A percentile compares a stretch with the other conserved stretches of the same genome.
Evolutionary conservation across 2,329 filamentous ascomycete genomes (phyloP).

Genomic region (Arthrobotrys conoides): DNA sequence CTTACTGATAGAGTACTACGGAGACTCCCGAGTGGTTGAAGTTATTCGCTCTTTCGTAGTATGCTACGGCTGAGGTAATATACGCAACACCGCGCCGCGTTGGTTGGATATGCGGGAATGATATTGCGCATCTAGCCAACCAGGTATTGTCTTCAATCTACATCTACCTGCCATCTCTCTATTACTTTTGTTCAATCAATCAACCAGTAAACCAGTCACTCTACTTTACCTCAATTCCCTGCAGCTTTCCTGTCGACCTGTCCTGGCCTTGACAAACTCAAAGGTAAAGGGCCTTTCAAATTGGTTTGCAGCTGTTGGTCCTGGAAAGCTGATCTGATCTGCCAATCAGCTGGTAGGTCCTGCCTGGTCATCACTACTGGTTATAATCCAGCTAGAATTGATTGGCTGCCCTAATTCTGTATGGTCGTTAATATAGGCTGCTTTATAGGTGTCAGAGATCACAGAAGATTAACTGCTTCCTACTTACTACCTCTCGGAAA

Average conservation of each 20-base stretch:
- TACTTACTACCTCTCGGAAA: too few relatives aligned
- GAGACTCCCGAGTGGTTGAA: neutral
- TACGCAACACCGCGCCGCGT: neutral
- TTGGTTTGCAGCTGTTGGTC: constrained; percentile 7
- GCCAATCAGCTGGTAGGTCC: constrained; percentile 6
- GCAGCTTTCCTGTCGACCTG: neutral
- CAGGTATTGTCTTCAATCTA: neutral
- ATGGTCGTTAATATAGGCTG: neutral
- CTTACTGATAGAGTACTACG: neutral
- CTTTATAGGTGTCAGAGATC: neutral
- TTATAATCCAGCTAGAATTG: neutral
- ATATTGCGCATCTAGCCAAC: neutral
- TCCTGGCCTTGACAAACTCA: neutral
- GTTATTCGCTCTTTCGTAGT: neutral
- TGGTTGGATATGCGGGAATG: neutral
- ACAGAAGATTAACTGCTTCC: neutral
- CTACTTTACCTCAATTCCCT: neutral
- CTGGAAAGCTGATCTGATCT: neutral
- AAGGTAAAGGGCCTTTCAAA: neutral
- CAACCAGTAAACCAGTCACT: too few relatives aligned
- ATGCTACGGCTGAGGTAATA: neutral
- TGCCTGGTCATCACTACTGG: neutral
- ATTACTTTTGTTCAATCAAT: neutral
- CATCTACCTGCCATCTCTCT: neutral
- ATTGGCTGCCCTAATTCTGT: neutral